These are phyloP conservation scores for Ganoderma lucidum DNA, from an alignment of 1,284 basidiomycete species.

Conservation along the genomic window DNA sequence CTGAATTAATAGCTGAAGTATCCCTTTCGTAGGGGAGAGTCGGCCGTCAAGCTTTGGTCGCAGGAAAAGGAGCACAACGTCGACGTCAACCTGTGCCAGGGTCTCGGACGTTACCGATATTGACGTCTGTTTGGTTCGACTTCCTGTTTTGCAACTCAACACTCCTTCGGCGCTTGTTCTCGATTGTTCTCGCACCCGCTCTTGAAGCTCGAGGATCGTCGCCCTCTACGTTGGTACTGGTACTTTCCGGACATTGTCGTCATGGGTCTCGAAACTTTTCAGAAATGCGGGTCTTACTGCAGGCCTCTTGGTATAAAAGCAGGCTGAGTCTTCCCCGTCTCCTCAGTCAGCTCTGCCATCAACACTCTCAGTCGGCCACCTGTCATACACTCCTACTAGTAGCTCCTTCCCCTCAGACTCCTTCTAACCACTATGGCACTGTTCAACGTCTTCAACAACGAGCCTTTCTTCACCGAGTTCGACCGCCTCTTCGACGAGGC, in stretches of 20 bases:
- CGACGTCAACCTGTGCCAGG: background rate
- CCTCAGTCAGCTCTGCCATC: background rate
- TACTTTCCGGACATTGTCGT: background rate
- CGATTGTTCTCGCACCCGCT: conserved; percentile 1
- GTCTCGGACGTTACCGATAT: background rate
- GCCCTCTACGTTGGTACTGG: background rate
- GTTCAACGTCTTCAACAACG: conserved; percentile 44
- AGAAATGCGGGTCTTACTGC: background rate
- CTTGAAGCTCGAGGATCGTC: background rate
- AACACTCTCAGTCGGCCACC: background rate
- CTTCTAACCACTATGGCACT: conserved; percentile 1
- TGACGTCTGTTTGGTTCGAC: background rate
- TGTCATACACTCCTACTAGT: background rate
- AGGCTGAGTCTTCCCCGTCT: background rate
- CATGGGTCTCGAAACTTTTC: background rate
- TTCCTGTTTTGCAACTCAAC: background rate
- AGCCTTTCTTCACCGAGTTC: conserved; percentile 54
- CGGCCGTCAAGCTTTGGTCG: no score
- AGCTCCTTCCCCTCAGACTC: background rate
- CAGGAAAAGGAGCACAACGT: background rate
- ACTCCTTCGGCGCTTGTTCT: conserved; percentile 2
- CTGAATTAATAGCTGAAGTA: no score
- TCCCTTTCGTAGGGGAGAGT: no score
- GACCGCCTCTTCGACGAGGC: conserved; percentile 58
- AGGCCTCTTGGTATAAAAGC: background rate